Base-by-base conservation (phyloP, 495 filamentous ascomycete genomes). In the Daldinia bambusicola region DNA sequence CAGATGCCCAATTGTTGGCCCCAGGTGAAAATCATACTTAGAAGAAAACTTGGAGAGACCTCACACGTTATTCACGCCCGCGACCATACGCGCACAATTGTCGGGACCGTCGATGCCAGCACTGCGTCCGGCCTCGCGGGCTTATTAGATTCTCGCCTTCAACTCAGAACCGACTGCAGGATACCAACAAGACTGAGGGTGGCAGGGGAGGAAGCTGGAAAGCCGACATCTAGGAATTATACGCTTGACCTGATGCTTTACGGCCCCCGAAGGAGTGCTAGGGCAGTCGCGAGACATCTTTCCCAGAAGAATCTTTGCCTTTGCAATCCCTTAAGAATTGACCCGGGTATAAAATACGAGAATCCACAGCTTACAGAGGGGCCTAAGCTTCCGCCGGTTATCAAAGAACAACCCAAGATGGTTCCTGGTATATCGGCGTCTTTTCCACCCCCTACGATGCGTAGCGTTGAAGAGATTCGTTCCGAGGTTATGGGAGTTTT, bases 401-500 rank as follows among this genome's bases (percentile, higher is more conserved):
- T 71, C 7, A 69, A 62, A 65, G 69, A 64, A 41, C 58, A 20
- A 41, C 55, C 43, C 63, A 67, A 58, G 71, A 64, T 34, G 63
- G 6, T 45, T 59, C 58, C 51, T 43, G 43, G 51, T 43, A 36
- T 64, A n/a, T 31, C 61, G 37, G 30, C 61, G 55, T 50, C 67
- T 8, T 20, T 61, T 43, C 52, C 66, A 7, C 67, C 71, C 9
- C 64, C 76, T 37, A 83, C 87, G 61, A 79, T 81, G 41, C 86
- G 92, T 13, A 93, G 91, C 1, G 87, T 88, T 3, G 94, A 98
- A 72, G 94, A 98, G 77, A 89, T 96, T 32, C 90, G 89, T 4
- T 87, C 87, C 71, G 93, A 97, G 30, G 91, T 97, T 12, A 86
- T 92, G 77, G 89, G 87, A 41, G 92, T 98, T 81, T 97, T 99